A percentile compares a stretch with the other conserved stretches of the same genome.
Conservation (phyloP, 75 land plant genomes). For the Azolla pinnata region DNA sequence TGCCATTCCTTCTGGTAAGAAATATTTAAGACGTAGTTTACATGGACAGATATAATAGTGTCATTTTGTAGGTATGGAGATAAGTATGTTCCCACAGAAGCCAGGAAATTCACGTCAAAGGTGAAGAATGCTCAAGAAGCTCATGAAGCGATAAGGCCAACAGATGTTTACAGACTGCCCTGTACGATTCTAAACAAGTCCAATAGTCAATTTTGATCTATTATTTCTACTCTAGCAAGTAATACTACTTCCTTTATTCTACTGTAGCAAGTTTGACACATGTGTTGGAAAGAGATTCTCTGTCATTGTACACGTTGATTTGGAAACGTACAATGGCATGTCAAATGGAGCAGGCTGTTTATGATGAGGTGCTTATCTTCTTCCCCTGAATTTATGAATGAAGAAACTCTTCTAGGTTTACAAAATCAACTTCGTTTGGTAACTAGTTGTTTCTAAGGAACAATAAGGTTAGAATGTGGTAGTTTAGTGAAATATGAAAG, state of each 20-base stretch:
- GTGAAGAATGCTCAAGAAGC: slow-evolving; percentile 99
- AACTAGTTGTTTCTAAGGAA: not conserved
- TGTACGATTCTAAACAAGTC: slow-evolving; percentile 28
- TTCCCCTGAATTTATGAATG: not conserved
- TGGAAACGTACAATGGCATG: slow-evolving; percentile 90
- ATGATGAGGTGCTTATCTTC: slow-evolving; percentile 21
- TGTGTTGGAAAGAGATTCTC: slow-evolving; percentile 71
- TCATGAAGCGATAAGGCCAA: slow-evolving; percentile 98
- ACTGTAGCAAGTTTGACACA: slow-evolving; percentile 45
- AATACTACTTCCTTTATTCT: no score
- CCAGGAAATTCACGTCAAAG: slow-evolving; percentile 42
- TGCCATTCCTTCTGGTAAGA: not conserved
- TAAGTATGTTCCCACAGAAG: slow-evolving; percentile 37
- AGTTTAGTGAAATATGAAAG: not conserved
- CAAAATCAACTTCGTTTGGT: slow-evolving; percentile 3
- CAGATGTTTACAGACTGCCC: slow-evolving; percentile 65
- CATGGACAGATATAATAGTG: not conserved
- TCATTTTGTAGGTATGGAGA: slow-evolving; percentile 58
- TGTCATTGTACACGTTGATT: slow-evolving; percentile 76
- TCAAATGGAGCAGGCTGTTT: slow-evolving; percentile 65
- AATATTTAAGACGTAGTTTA: not conserved
- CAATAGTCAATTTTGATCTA: no score
- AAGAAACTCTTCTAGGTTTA: not conserved
- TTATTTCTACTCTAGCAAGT: no score
- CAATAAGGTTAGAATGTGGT: not conserved